A percentile compares a stretch with the other conserved stretches of the same genome.
Conservation (phyloP, 805 yeast species). For the Barnettozyma sp. region DNA sequence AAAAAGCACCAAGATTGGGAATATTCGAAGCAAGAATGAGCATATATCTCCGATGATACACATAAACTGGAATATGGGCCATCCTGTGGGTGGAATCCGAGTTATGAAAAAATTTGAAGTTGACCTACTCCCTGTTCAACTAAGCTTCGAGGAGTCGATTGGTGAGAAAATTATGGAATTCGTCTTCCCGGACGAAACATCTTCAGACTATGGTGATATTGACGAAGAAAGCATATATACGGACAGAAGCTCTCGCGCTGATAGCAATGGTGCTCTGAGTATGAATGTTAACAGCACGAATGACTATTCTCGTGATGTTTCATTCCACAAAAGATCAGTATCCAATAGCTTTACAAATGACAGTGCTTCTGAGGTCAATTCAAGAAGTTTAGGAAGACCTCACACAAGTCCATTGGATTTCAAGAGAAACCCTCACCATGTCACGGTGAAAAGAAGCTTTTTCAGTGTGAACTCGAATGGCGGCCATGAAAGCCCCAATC, state of each 20-base stretch:
- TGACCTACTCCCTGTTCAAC: slow-evolving; percentile 54
- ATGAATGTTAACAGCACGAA: neutral
- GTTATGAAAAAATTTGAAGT: slow-evolving; percentile 61
- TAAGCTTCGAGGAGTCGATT: slow-evolving; percentile 68
- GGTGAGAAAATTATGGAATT: slow-evolving; percentile 58
- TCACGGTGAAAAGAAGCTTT: slow-evolving; percentile 8
- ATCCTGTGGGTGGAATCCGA: slow-evolving; percentile 88
- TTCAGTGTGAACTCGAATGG: slow-evolving; percentile 10
- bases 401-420: slow-evolving; percentile 1
- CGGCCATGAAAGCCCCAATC: no score
- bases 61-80: slow-evolving; percentile 69
- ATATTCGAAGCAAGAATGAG: slow-evolving; percentile 5
- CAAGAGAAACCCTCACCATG: neutral
- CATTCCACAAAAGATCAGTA: neutral
- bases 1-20: slow-evolving; percentile 9
- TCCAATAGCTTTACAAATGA: neutral
- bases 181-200: slow-evolving; percentile 51
- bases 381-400: neutral
- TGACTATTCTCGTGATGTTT: neutral
- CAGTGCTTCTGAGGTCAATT: slow-evolving; percentile 1
- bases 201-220: slow-evolving; percentile 12
- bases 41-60: slow-evolving; percentile 32
- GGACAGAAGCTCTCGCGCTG: neutral
- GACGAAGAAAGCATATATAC: neutral
- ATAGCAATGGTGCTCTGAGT: no score